Conservation (phyloP, 2,329 filamentous ascomycete species). For the Celoporthe dispersa region DNA sequence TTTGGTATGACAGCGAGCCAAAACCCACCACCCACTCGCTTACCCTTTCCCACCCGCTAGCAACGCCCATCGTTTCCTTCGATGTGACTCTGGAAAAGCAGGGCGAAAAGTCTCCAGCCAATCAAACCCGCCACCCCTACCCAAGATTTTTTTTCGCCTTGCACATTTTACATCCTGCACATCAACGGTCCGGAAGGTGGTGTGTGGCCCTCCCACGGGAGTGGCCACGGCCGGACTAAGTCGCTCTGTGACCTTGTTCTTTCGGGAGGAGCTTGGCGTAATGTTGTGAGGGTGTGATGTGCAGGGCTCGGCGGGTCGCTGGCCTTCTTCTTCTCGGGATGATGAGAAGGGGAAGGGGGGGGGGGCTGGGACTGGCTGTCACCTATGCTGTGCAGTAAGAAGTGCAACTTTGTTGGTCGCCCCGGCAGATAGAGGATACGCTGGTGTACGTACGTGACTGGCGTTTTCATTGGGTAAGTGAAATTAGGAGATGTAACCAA, state of each 20-base stretch:
- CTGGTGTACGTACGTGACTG: not conserved
- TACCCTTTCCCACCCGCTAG: not conserved
- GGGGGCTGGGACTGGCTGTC: not conserved
- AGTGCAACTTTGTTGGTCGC: not conserved
- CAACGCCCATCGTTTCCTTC: not conserved
- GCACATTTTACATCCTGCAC: not conserved
- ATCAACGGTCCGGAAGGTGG: not conserved
- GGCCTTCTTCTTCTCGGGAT: not conserved
- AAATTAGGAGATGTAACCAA: not conserved
- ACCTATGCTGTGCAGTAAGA: not conserved
- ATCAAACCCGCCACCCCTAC: slow-evolving; percentile 4
- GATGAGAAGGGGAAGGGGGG: not conserved
- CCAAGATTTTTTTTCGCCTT: not conserved
- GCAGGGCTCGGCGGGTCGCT: not conserved
- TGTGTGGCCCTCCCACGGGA: slow-evolving; percentile 1
- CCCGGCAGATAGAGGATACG: not conserved
- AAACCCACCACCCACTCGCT: not conserved
- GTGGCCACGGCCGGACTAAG: not conserved
- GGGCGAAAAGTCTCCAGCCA: slow-evolving; percentile 8
- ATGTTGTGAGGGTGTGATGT: not conserved
- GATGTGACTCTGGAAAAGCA: slow-evolving; percentile 8
- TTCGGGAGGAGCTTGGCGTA: not conserved
- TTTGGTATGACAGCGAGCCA: not conserved
- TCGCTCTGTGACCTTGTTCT: not conserved
- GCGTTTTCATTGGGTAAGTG: not conserved